phyloP scores from a whole-genome alignment of 805 yeast genomes.

The Kodamaea kakaduensis region DNA sequence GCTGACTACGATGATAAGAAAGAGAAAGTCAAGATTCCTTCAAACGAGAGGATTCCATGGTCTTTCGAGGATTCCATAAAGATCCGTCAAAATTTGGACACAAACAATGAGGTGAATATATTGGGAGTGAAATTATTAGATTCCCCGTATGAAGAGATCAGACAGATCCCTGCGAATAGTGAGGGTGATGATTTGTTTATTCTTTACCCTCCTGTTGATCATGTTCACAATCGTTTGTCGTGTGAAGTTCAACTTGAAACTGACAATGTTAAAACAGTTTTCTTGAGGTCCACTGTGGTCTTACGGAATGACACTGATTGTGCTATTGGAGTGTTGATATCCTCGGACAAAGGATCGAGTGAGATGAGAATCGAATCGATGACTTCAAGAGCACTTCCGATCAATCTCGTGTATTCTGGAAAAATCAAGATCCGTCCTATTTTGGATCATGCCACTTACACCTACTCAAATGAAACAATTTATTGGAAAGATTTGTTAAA shows the following conservation, averaged over 20 bases:
- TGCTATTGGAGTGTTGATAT: conserved; percentile 45
- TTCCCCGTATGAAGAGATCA: conserved; percentile 51
- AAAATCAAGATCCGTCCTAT: conserved; percentile 60
- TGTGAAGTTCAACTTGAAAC: conserved; percentile 67
- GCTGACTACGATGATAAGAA: conserved; percentile 41
- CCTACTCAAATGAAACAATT: conserved; percentile 63
- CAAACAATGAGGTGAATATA: conserved; percentile 56
- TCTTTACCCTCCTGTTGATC: conserved; percentile 56
- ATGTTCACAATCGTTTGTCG: conserved; percentile 68
- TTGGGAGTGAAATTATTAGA: conserved; percentile 61
- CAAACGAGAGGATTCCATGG: conserved; percentile 66
- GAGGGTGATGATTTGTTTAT: conserved; percentile 81
- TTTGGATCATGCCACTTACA: conserved; percentile 47
- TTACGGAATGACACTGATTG: conserved; percentile 61
- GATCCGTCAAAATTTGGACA: conserved; percentile 73
- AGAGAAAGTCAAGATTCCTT: conserved; percentile 32
- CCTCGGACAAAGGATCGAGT: conserved; percentile 27
- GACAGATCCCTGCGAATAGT: conserved; percentile 61
- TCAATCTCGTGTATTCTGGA: conserved; percentile 59
- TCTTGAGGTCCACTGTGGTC: conserved; percentile 71
- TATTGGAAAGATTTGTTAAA: conserved; percentile 61
- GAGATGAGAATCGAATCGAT: conserved; percentile 48
- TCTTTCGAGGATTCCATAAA: conserved; percentile 92
- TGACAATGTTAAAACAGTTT: conserved; percentile 75
- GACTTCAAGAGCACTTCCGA: conserved; percentile 63